Conservation (phyloP, 2,329 filamentous ascomycete genomes). For the Colletotrichum sp. region DNA sequence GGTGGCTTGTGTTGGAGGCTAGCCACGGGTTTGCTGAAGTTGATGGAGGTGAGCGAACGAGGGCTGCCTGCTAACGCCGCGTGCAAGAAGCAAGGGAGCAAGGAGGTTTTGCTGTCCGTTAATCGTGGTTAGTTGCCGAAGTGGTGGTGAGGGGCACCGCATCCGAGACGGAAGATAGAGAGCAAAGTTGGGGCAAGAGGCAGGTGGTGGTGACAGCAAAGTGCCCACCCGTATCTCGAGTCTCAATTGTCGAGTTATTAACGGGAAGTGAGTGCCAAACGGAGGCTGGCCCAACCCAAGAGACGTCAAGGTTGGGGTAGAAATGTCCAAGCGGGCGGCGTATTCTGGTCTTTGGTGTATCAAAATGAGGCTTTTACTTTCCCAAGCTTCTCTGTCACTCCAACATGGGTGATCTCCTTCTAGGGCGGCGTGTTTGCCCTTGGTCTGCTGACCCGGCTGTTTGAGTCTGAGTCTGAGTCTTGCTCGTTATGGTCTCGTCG, state of each 20-base stretch:
- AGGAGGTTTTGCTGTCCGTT: background rate
- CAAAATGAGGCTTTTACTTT: background rate
- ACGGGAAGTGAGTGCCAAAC: background rate
- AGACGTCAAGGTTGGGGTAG: background rate
- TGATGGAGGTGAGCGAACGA: background rate
- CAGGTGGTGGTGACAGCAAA: background rate
- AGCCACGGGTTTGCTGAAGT: background rate
- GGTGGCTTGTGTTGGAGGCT: background rate
- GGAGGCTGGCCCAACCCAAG: background rate
- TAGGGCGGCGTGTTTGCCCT: background rate
- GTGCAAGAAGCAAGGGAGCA: slow-evolving; percentile 17
- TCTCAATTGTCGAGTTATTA: background rate
- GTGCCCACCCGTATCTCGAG: background rate
- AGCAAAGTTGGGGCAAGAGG: background rate
- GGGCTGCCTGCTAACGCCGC: background rate
- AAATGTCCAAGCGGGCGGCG: background rate
- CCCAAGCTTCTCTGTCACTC: background rate
- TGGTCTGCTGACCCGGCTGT: slow-evolving; percentile 8
- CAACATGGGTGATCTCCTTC: background rate
- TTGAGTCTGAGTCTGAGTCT: background rate
- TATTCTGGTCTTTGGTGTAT: background rate
- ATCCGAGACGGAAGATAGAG: background rate
- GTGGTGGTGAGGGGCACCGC: slow-evolving; percentile 7
- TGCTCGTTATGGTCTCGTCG: background rate
- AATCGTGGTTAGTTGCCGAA: slow-evolving; percentile 14